Base-by-base conservation (phyloP, 2,329 filamentous ascomycete genomes). In the Pseudogymnoascus sp. region DNA sequence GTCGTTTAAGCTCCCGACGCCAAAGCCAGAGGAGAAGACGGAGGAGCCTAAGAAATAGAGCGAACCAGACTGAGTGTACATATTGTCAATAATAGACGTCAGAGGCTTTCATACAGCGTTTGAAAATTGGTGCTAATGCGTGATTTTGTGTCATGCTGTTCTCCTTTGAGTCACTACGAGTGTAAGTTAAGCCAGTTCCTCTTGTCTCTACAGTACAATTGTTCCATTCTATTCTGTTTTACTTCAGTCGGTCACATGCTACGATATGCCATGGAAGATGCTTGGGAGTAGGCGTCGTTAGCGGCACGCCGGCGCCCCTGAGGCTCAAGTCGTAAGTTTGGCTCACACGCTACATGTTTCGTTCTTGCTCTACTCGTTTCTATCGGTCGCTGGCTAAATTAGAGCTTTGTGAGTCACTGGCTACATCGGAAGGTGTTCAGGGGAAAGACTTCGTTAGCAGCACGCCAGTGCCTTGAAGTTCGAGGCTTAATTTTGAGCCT, bases 21-120 rank as follows among this genome's bases (percentile, higher is more conserved):
- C 94, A 60, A 96, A 97, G 80, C 93, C 94, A 4, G 94, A 99
- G 78, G 88, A 90, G 71, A 91, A 91, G 81, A 87, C 89, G 74
- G 89, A 92, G 75, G 90, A 93, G 77, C 84, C 88, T 70, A 96
- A 97, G 87, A 96, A 97, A 81, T 93, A 91, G 57, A 40, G 33
- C 8, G 11, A 26, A 29, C 5, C 33, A 39, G 37, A 36, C 35
- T 37, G 26, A 59, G 33, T 59, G 57, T 59, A 59, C 21, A 59
- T 40, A 59, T 59, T 59, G 57, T 59, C 57, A 59, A 35, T 54
- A 54, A 54, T 54, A 54, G 47, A 54, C 29, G 47, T 26, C 29
- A 33, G 47, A 54, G n/a, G 29, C 47, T 29, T 21, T 54, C 15
- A 54, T 54, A 29, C 29, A 47, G 41, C 41, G 31, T 31, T 54